Base-by-base conservation (phyloP, 768 basidiomycete species). In the Boletellus ananas region DNA sequence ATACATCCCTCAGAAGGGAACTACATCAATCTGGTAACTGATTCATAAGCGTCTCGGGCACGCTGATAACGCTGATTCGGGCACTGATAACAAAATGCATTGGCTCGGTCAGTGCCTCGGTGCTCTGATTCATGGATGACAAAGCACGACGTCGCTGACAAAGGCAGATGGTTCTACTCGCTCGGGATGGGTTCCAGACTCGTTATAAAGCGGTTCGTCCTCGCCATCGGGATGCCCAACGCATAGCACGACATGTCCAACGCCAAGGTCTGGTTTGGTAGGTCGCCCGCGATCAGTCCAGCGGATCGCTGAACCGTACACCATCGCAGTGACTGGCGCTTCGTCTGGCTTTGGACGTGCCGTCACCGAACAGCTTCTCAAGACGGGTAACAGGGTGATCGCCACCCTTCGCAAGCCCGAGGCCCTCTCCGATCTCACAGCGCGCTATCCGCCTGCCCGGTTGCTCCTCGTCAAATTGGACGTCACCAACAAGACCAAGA, bases 331-430 rank as follows among this genome's bases (percentile, higher is more conserved):
- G 1, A 73, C 72, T 6, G 74, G 74, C 12, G 56, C 69, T 6
- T 71, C 70, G 3, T 63, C 70, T 11, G 72, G 76, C 16, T 68
- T 77, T 44, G 74, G 74, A 7, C 65, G 64, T 3, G 47, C 52
- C 13, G 60, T 71, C 48, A 61, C 63, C 11, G 70, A 73, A 49
- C 29, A 49, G 18, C 66, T 65, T 27, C 70, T 78, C 35, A 42
- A 45, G 27, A 54, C 56, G 3, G 73, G 74, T 13, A 66, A 73
- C 51, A 70, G 56, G 10, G 74, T 67, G 31, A 58, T 74, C 43
- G 76, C 78, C 13, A 73, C 74, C n/a, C 62, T 74, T 12, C 75
- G 74, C 47, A 69, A 59, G 25, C 72, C 73, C 9, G 64, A 58
- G 6, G 60, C 47, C 14, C 57, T 77, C 37, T 54, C 54, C 8